phyloP scores from a whole-genome alignment of 1,284 basidiomycete genomes.

The Tylopilus sp. region DNA sequence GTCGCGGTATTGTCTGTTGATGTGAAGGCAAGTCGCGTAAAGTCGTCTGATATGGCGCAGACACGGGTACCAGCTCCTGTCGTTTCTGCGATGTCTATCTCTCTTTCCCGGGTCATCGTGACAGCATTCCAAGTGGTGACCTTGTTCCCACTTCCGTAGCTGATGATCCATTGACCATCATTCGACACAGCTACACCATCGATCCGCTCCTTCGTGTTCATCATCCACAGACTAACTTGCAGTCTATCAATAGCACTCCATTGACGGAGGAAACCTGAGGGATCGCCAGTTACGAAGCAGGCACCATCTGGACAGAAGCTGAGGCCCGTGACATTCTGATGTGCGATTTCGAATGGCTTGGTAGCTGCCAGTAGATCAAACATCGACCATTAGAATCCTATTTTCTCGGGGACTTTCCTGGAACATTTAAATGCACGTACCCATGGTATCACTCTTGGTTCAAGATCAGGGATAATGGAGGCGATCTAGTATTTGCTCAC shows the following conservation, averaged over 20 bases:
- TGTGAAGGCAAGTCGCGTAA: constrained; percentile 14
- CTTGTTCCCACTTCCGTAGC: neutral
- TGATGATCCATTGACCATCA: constrained; percentile 7
- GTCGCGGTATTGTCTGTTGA: constrained; percentile 9
- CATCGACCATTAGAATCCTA: neutral
- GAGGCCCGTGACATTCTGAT: neutral
- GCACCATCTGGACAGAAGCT: neutral
- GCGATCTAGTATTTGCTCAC: too few relatives aligned
- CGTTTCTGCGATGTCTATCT: neutral
- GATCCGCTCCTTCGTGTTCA: neutral
- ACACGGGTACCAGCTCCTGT: too few relatives aligned
- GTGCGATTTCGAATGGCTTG: neutral
- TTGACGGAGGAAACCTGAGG: neutral
- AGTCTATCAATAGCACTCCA: neutral
- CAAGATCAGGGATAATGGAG: too few relatives aligned
- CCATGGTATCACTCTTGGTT: too few relatives aligned
- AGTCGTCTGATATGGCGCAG: constrained; percentile 11
- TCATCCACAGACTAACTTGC: neutral
- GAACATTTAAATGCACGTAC: too few relatives aligned
- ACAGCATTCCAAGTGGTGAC: neutral
- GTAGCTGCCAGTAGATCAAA: neutral
- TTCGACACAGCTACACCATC: neutral
- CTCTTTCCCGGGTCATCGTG: neutral
- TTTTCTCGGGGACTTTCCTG: neutral
- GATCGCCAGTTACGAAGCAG: neutral